Evolutionary conservation across 257 asterid species (phyloP), one percentile per base, ranked within the genome.

Genomic region (Nicotiana noctiflora): DNA sequence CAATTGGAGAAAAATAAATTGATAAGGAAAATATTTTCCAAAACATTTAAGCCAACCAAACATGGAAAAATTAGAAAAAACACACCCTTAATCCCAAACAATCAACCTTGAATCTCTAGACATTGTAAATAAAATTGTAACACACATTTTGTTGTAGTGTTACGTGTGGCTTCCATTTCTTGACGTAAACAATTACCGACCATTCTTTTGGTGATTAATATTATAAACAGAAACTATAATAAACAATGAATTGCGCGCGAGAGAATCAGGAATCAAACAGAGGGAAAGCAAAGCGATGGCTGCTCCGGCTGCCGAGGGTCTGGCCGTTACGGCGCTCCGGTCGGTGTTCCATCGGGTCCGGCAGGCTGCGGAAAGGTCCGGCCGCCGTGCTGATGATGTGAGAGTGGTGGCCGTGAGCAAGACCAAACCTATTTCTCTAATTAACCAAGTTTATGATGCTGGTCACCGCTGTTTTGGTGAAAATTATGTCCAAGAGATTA

Each of bases 401-500:
- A 89, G 95, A 80, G 97, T 94, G 74, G 91, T 94, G 66, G 98
- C 97, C 6, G 98, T 94, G 31, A 63, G 98, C 85, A 94, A 94
- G 88, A 94, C 97, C 31, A 94, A 94, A 80, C 97, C 97, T 2
- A 37, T 86, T 7, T 86, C 97, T 78, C 93, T 91, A 49, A 90
- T 92, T 72, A 85, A 81, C 13, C 90, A 92, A 62, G 88, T 92
- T 17, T 92, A 94, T 83, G 93, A 86, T 76, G 85, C 93, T 19
- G 98, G 98, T 32, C 97, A 94, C 76, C 84, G 97, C 11, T 86
- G 93, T 81, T 92, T 94, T 34, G 98, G 98, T 44, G 97, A 94
- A 81, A 94, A 92, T 64, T 94, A 94, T 81, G 98, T 86, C 29
- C 97, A 91, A 82, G 98, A 94, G 84, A 83, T 94, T 64, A 84